A percentile compares a stretch with the other conserved stretches of the same genome.
Conservation (phyloP, 2,329 filamentous ascomycete species). For the Monilinia vaccinii-corymbosi region DNA sequence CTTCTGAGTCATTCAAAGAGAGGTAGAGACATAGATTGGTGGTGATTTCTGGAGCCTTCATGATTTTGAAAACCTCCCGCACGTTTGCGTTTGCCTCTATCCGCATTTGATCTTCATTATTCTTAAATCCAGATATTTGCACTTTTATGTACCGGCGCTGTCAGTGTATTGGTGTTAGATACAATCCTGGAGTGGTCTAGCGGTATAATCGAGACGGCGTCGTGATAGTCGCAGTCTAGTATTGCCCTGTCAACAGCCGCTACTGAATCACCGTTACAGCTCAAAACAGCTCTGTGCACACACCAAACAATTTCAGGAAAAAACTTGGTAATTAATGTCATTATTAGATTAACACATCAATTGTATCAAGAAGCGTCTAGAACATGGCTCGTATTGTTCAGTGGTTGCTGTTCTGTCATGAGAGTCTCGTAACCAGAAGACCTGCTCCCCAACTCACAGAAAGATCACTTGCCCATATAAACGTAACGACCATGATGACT, state of each 20-base stretch:
- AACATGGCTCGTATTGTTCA: rapidly evolving
- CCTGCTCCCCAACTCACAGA: not conserved
- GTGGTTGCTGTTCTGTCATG: not conserved
- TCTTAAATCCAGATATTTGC: too few relatives aligned
- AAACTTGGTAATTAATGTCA: not conserved
- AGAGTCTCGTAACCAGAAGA: not conserved
- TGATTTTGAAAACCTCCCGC: too few relatives aligned
- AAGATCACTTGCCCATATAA: too few relatives aligned
- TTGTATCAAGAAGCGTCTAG: not conserved
- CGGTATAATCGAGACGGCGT: not conserved
- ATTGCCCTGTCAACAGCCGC: not conserved
- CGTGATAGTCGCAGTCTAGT: not conserved
- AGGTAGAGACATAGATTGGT: too few relatives aligned
- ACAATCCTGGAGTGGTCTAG: too few relatives aligned
- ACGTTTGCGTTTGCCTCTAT: too few relatives aligned
- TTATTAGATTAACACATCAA: not conserved
- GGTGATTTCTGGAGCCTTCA: too few relatives aligned
- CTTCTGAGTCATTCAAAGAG: too few relatives aligned
- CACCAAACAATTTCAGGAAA: not conserved
- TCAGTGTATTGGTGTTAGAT: too few relatives aligned
- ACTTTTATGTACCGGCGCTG: too few relatives aligned
- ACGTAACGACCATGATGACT: not conserved
- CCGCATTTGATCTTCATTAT: too few relatives aligned
- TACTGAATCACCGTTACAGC: not conserved
- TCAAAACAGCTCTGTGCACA: not conserved